Evolutionary conservation across 1,139 yeast genomes (phyloP).

Genomic region (Yamadazyma taylorii): DNA sequence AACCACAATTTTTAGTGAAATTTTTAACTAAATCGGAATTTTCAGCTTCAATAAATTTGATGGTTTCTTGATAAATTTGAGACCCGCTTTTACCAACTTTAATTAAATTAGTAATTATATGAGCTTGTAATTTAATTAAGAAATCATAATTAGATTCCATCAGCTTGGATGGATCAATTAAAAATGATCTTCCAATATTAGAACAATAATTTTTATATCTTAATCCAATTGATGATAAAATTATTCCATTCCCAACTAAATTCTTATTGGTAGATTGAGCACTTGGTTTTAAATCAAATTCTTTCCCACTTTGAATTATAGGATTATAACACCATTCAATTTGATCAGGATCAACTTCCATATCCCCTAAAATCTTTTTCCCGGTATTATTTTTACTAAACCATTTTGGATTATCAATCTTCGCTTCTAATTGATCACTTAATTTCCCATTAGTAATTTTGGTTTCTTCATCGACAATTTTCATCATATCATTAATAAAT

Average conservation of each 20-base stretch:
- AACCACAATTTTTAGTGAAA: conserved; percentile 83
- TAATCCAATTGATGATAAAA: conserved; percentile 80
- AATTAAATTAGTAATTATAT: conserved; percentile 53
- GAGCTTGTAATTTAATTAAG: conserved; percentile 64
- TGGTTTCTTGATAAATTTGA: conserved; percentile 64
- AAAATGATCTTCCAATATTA: conserved; percentile 81
- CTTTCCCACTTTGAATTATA: conserved; percentile 84
- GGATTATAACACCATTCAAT: conserved; percentile 97
- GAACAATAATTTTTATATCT: conserved; percentile 91
- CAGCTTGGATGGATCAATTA: conserved; percentile 84
- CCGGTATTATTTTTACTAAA: conserved; percentile 63
- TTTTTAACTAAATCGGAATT: conserved; percentile 63
- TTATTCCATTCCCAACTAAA: conserved; percentile 76
- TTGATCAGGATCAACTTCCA: conserved; percentile 60
- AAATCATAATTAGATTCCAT: conserved; percentile 81
- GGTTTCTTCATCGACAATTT: conserved; percentile 81
- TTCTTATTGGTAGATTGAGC: conserved; percentile 71
- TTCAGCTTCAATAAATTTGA: conserved; percentile 55
- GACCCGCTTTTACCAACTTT: conserved; percentile 69
- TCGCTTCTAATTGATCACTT: conserved; percentile 75
- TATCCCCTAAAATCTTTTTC: conserved; percentile 47
- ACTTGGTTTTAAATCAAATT: conserved; percentile 81
- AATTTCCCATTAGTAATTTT: conserved; percentile 72
- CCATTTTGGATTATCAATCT: conserved; percentile 76
- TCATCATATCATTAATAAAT: conserved; percentile 87